These are phyloP conservation scores for Datisca glomerata DNA, from an alignment of 306 rosid species.

Conservation along the genomic window DNA sequence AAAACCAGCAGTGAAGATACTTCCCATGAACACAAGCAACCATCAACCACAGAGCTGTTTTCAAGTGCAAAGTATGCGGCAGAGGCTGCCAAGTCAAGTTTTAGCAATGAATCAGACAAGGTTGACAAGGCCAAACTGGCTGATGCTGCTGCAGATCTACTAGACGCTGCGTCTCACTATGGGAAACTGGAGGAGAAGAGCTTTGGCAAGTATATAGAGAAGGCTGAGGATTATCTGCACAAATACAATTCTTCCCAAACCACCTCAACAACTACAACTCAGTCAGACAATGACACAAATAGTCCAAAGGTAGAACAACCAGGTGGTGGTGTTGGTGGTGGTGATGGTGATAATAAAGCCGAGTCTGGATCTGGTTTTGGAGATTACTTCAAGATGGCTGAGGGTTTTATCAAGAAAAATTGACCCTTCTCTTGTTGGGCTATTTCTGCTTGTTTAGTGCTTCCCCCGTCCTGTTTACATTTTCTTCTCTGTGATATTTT, in stretches of 20 bases:
- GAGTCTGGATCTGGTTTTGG: constrained; percentile 6
- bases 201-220: background rate
- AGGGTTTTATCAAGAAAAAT: constrained; percentile 9
- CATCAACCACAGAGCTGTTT: constrained; percentile 3
- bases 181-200: constrained; percentile 6
- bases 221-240: constrained; percentile 12
- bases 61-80: constrained; percentile 13
- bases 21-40: background rate
- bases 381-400: constrained; percentile 10
- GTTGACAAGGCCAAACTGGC: constrained; percentile 9
- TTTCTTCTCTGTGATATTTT: too few relatives aligned
- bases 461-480: too few relatives aligned
- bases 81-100: constrained; percentile 7
- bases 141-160: constrained; percentile 6
- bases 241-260: background rate
- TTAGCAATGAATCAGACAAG: background rate
- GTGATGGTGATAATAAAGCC: too few relatives aligned
- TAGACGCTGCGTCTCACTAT: constrained; percentile 9
- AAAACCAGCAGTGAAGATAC: too few relatives aligned
- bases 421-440: too few relatives aligned
- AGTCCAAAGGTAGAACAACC: background rate
- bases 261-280: background rate
- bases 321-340: background rate
- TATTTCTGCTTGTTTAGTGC: too few relatives aligned
- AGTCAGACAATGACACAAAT: background rate